phyloP scores from a whole-genome alignment of 2,329 filamentous ascomycete species.

The Talaromyces sp. region DNA sequence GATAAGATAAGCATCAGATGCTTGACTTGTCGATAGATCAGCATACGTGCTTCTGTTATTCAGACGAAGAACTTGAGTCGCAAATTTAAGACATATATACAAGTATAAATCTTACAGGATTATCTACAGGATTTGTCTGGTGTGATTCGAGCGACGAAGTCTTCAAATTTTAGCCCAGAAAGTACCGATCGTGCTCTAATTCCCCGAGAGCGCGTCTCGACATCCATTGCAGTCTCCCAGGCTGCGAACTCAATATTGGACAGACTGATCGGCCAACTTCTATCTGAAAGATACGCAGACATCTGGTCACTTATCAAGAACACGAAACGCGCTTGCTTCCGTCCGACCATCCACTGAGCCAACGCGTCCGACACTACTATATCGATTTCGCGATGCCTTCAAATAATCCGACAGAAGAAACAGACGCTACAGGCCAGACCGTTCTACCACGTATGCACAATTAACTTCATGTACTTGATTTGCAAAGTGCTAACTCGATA shows the following conservation, averaged over 20 bases:
- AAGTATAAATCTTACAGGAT: neutral
- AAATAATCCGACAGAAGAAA: conserved; percentile 7
- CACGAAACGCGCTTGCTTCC: neutral
- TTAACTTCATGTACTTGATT: neutral
- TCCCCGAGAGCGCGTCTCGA: neutral
- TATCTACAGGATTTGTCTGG: neutral
- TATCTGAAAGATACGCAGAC: neutral
- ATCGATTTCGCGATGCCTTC: conserved; percentile 11
- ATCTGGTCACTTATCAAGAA: neutral
- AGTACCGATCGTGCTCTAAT: neutral
- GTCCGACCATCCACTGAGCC: neutral
- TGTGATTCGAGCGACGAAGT: neutral
- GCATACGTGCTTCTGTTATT: neutral
- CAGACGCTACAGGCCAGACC: conserved; percentile 13
- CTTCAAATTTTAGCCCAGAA: neutral
- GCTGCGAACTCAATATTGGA: neutral
- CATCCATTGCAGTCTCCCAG: neutral
- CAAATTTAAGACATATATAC: neutral
- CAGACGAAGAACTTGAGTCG: neutral
- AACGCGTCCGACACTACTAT: neutral
- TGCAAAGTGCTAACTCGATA: neutral
- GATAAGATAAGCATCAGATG: conserved; percentile 15
- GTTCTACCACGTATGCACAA: conserved; percentile 16
- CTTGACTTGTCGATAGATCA: neutral
- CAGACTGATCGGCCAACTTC: neutral